Base-by-base conservation (phyloP, 768 basidiomycete genomes). In the Xerocomellus intermedius region DNA sequence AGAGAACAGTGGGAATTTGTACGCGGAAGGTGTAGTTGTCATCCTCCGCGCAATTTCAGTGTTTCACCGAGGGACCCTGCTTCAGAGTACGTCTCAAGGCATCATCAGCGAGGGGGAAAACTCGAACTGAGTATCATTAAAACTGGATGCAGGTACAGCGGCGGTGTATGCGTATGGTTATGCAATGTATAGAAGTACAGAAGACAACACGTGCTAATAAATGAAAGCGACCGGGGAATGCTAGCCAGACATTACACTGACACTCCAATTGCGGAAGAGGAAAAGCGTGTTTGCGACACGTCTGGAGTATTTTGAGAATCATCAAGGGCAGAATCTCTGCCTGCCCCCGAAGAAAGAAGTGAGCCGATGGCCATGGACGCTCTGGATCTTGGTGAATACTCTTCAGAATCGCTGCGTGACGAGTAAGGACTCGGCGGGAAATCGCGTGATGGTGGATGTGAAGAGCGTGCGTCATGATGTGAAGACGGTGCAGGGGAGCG, bases 301-400 rank as follows among this genome's bases (percentile, higher is more conserved):
- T 70, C 70, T 9, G 56, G 24, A 26, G 30, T 21, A 51, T 62
- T 63, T 60, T 62, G 65, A 21, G 56, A 32, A 42, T 71, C 70
- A 5, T 73, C 71, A 5, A 56, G 59, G 42, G 28, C 52, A 43
- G 64, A 22, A 44, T 73, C 71, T 56, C 63, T 66, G 35, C 54
- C 57, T 30, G 69, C 77, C 66, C 49, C 80, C 62, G 63, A 75
- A 55, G 85, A 82, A 22, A 90, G 77, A 30, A 92, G 72, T 1
- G 87, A 87, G 26, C 86, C 88, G 61, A 92, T 91, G 42, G 87
- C 84, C 89, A 91, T 91, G 36, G 86, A 85, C 16, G 82, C 82
- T 52, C 85, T 77, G 50, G 87, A 84, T 45, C 85, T 81, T 42
- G 87, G 87, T 1, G 87, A 89, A 62, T 81, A 85, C 58, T 83